These are phyloP conservation scores for Alloteropsis angusta DNA, from an alignment of 202 grass and related monocot genomes.

Conservation along the genomic window DNA sequence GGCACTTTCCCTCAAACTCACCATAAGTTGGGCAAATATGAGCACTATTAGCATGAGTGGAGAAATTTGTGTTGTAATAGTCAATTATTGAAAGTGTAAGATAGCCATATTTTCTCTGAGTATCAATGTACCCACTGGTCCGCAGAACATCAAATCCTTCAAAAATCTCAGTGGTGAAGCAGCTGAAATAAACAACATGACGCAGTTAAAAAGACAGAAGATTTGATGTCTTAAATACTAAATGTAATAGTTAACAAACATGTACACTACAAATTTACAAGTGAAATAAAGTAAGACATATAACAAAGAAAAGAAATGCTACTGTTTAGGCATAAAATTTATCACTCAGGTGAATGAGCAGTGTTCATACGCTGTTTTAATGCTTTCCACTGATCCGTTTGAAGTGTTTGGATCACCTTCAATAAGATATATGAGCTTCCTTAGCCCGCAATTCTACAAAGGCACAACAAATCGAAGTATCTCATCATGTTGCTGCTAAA, in stretches of 20 bases:
- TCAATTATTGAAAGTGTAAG: conserved; percentile 73
- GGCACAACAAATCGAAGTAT: conserved; percentile 2
- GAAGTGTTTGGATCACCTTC: conserved; percentile 81
- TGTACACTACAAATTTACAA: not conserved
- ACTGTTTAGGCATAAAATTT: conserved; percentile 7
- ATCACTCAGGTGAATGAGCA: conserved; percentile 2
- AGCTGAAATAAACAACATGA: conserved; percentile 47
- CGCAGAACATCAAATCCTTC: conserved; percentile 95
- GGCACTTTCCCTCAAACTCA: conserved; percentile 61
- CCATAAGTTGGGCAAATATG: conserved; percentile 50
- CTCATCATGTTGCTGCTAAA: not conserved
- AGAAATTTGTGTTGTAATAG: conserved; percentile 58
- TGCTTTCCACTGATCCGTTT: conserved; percentile 48
- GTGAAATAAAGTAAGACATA: not conserved
- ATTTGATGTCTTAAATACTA: not conserved
- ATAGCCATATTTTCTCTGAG: conserved; percentile 48
- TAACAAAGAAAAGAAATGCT: not conserved
- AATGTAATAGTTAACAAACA: not conserved
- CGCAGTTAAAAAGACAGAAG: not conserved
- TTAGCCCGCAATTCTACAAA: conserved; percentile 73
- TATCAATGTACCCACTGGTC: conserved; percentile 68
- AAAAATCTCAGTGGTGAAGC: conserved; percentile 78
- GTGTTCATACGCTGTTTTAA: conserved; percentile 70
- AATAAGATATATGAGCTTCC: conserved; percentile 87
- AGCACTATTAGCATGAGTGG: not conserved